Evolutionary conservation across 2,329 filamentous ascomycete species (phyloP).

Genomic region (Aspergillus aculeatinus): DNA sequence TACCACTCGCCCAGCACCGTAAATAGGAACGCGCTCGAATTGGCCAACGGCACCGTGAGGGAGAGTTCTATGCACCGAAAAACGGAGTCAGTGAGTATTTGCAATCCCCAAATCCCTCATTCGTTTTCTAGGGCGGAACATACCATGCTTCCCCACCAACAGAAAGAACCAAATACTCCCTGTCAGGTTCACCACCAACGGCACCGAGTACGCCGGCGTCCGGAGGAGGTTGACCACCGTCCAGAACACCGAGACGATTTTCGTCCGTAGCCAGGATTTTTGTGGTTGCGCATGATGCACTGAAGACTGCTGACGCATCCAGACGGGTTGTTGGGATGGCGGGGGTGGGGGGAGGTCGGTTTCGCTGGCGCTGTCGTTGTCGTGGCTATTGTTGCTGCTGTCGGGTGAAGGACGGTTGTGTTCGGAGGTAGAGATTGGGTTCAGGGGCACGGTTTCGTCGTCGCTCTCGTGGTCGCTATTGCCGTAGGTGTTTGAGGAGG

Average conservation of each 20-base stretch:
- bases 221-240: slow-evolving; percentile 74
- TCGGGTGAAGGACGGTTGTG: slow-evolving; percentile 9
- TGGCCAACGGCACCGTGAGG: slow-evolving; percentile 90
- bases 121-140: slow-evolving; percentile 29
- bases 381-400: not conserved
- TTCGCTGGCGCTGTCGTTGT: slow-evolving; percentile 16
- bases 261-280: slow-evolving; percentile 60
- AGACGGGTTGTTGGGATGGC: slow-evolving; percentile 19
- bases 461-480: not conserved
- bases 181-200: slow-evolving; percentile 82
- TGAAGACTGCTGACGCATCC: slow-evolving; percentile 13
- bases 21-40: slow-evolving; percentile 92
- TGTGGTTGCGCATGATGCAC: not conserved
- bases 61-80: slow-evolving; percentile 66
- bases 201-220: slow-evolving; percentile 81
- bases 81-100: not conserved
- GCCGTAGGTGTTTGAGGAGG: slow-evolving; percentile 6
- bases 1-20: slow-evolving; percentile 94
- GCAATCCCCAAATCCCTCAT: not conserved
- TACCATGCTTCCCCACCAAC: slow-evolving; percentile 87
- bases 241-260: slow-evolving; percentile 66
- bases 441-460: not conserved
- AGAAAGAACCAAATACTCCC: slow-evolving; percentile 97
- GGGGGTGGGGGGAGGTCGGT: slow-evolving; percentile 8
- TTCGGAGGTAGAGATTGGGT: not conserved